These are phyloP conservation scores for Russula sp. DNA, from an alignment of 768 basidiomycete genomes.

Conservation along the genomic window DNA sequence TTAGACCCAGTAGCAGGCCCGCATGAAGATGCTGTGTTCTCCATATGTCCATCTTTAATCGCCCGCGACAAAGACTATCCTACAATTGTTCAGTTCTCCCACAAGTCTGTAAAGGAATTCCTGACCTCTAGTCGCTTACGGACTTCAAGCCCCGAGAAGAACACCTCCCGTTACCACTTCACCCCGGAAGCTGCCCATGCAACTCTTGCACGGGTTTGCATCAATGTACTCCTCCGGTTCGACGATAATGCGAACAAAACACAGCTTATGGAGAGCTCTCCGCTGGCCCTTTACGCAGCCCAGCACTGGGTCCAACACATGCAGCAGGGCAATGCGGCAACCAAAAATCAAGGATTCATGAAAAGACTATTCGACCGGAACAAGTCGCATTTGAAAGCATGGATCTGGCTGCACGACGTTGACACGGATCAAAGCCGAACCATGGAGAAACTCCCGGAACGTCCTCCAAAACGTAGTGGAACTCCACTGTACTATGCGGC, in stretches of 20 bases:
- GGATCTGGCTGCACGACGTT: neutral
- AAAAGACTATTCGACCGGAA: neutral
- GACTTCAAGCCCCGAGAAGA: fast-evolving
- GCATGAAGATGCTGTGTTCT: neutral
- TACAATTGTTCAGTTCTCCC: neutral
- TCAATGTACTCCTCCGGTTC: neutral
- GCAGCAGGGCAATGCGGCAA: neutral
- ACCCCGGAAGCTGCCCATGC: neutral
- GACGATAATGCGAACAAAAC: too few relatives aligned
- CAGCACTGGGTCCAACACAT: neutral
- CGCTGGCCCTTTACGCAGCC: neutral
- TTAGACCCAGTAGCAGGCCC: neutral
- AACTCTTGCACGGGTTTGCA: neutral
- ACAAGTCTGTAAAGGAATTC: neutral
- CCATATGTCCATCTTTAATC: neutral
- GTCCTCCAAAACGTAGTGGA: neutral
- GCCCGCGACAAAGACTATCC: neutral
- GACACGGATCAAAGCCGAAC: neutral
- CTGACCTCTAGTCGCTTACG: neutral
- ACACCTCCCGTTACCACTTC: neutral
- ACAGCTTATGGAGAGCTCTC: neutral
- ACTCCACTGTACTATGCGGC: conserved; percentile 3
- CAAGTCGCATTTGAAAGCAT: neutral
- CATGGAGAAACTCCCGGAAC: neutral
- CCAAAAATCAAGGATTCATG: neutral